Base-by-base conservation (phyloP, 2,329 filamentous ascomycete genomes). In the Trichocomaceae sp. region DNA sequence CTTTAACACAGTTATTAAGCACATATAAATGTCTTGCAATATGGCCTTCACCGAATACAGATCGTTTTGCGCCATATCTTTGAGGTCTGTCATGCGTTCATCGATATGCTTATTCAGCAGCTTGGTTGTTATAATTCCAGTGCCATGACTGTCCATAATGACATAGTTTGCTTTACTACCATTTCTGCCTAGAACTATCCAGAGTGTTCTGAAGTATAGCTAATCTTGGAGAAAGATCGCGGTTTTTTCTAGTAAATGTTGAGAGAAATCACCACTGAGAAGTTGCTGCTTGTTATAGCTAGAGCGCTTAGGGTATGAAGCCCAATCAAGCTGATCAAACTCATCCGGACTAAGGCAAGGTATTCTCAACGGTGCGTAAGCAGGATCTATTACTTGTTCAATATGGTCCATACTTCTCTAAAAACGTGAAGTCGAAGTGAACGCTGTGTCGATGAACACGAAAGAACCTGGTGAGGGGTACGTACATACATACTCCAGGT, bases 51-150 rank as follows among this genome's bases (percentile, higher is more conserved):
- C 17, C 13, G 50, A 20, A 29, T 4, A 31, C 35, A 26, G 22
- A n/a, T 46, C 50, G n/a, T n/a, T 35, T 23, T 44, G 22, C 33
- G 39, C 39, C 19, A 52, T 19, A 17, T 15, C 23, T 17, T 46
- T 33, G 12, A 52, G 44, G 17, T 41, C 39, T 23, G 22, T 6
- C 15, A 46, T 44, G n/a, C 39, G 50, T n/a, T 44, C 9, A 15
- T 52, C 19, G n/a, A 52, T 46, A 29, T 52, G 50, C 22, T 46
- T n/a, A 52, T 52, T 31, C 23, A 52, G 39, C 50, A 52, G 19
- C 50, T 52, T 20, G 9, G 50, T 52, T 1, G 50, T 52, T 9
- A 52, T 52, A 23, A 52, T 52, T 35, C 8, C 29, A 23, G 7
- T 22, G 15, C 17, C 50, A 33, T 46, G 13, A 7, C 15, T 13